Percentiles rank a stretch among this genome's conserved stretches.
phyloP scores from a whole-genome alignment of 1,284 basidiomycete genomes.

The Sporisorium reilianum region DNA sequence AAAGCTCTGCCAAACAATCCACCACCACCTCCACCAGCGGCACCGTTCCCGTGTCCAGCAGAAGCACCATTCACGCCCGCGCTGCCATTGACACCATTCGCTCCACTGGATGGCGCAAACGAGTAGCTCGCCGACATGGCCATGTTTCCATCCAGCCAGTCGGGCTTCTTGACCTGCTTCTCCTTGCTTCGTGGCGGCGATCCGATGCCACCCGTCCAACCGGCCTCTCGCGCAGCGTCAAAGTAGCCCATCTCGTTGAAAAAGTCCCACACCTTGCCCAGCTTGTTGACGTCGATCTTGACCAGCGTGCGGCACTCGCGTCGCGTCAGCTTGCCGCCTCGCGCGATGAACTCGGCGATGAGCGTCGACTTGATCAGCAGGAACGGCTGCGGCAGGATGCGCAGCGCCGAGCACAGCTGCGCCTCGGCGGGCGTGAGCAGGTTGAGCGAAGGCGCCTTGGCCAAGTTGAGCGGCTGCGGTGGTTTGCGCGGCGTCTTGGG shows the following conservation, averaged over 20 bases:
- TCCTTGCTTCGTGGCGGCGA: slow-evolving; percentile 45
- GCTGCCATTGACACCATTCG: slow-evolving; percentile 7
- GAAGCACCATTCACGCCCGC: slow-evolving; percentile 1
- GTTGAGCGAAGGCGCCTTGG: slow-evolving; percentile 59
- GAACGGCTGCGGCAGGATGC: slow-evolving; percentile 66
- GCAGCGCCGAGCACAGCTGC: slow-evolving; percentile 61
- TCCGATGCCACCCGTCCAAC: slow-evolving; percentile 50
- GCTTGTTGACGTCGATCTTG: slow-evolving; percentile 66
- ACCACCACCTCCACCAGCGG: slow-evolving; percentile 8
- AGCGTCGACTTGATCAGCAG: slow-evolving; percentile 67
- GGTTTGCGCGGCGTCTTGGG: slow-evolving; percentile 53
- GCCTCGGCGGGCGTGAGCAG: slow-evolving; percentile 62
- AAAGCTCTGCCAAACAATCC: slow-evolving; percentile 23
- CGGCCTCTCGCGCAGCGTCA: slow-evolving; percentile 46
- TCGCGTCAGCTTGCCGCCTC: slow-evolving; percentile 60
- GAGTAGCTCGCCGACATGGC: slow-evolving; percentile 45
- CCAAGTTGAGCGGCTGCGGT: slow-evolving; percentile 61
- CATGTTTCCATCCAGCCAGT: slow-evolving; percentile 49
- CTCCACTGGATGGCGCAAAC: slow-evolving; percentile 18
- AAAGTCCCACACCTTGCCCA: slow-evolving; percentile 66
- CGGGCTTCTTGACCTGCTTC: slow-evolving; percentile 39
- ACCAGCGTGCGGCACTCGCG: slow-evolving; percentile 59
- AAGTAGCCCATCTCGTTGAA: slow-evolving; percentile 66
- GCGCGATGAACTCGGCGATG: slow-evolving; percentile 56
- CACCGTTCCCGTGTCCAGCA: neutral